Evolutionary conservation across 345 rosid genomes (phyloP).

Genomic region (Salix brachista): DNA sequence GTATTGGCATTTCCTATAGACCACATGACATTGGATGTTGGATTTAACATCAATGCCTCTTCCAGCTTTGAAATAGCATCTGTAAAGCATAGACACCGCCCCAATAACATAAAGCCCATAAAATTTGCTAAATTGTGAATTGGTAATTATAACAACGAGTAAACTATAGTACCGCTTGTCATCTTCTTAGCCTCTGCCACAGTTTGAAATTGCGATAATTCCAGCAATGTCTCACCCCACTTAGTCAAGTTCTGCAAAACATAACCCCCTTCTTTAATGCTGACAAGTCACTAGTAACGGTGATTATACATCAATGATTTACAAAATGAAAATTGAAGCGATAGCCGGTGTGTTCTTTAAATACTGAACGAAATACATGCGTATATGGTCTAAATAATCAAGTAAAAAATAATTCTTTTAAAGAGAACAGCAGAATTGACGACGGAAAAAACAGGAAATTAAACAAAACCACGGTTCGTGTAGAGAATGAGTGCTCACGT

Average conservation of each 20-base stretch:
- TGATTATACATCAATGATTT: neutral
- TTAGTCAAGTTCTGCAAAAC: constrained; percentile 39
- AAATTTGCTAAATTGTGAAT: neutral
- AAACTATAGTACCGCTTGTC: constrained; percentile 26
- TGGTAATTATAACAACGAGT: neutral
- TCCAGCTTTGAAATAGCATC: constrained; percentile 25
- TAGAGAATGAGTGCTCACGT: constrained; percentile 29
- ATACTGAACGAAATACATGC: neutral
- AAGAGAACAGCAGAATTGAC: neutral
- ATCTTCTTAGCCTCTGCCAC: constrained; percentile 38
- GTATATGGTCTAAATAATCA: neutral
- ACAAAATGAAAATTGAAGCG: neutral
- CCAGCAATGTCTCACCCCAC: constrained; percentile 62
- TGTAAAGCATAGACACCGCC: neutral
- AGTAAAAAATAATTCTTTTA: neutral
- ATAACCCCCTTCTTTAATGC: neutral
- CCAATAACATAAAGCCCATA: neutral
- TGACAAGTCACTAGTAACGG: neutral
- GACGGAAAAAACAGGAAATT: neutral
- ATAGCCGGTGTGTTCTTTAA: neutral
- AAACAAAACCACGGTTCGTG: neutral
- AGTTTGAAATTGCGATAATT: constrained; percentile 53
- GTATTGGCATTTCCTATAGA: constrained; percentile 20
- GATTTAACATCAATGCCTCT: constrained; percentile 24
- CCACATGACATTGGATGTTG: constrained; percentile 18